Base-by-base conservation (phyloP, 371 early-diverging fungal genomes). In the Chytridium lagenaria region DNA sequence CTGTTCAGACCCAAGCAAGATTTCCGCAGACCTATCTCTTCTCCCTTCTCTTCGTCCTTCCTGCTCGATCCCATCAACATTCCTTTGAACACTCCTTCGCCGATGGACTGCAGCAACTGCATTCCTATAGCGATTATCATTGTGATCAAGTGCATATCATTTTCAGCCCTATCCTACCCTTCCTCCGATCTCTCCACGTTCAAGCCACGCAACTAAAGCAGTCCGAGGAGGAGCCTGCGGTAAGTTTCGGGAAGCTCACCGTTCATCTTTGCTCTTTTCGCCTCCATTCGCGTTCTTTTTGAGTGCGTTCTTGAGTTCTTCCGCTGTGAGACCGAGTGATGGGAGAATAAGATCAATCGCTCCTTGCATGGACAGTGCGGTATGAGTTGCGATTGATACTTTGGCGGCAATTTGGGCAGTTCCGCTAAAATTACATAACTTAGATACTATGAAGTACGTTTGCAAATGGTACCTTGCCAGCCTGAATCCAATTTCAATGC, bases 341-440 rank as follows among this genome's bases (percentile, higher is more conserved):
- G 57, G 57, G 7, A 55, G 26, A 23, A 10, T 26, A 26, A 10
- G 15, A 7, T 55, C 57, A 26, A 55, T 55, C 15, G 23, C 10
- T 30, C 16, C 57, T 55, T 55, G 57, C 7, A 55, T 7, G 30
- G 57, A 26, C 7, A 55, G 10, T 55, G 57, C 7, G 57, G 57
- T 7, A 55, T 30, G 30, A 55, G 57, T 55, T 55, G 22, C 30
- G 22, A 10, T 7, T 55, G 30, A 55, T 55, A 26, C 26, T 26
- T 30, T 55, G 57, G 26, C 57, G 57, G 30, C 57, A 55, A 30
- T 19, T 55, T 30, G 57, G 57, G 26, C 57, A 55, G 23, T 7
- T 55, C 23, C 44, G 44, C 44, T 44, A 12, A n/a, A 49, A 49
- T 49, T 49, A 49, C n/a, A n/a, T n/a, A 22, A 49, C 15, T 49